Conservation (phyloP, 371 early-diverging fungal genomes). For the Coemansia sp. region DNA sequence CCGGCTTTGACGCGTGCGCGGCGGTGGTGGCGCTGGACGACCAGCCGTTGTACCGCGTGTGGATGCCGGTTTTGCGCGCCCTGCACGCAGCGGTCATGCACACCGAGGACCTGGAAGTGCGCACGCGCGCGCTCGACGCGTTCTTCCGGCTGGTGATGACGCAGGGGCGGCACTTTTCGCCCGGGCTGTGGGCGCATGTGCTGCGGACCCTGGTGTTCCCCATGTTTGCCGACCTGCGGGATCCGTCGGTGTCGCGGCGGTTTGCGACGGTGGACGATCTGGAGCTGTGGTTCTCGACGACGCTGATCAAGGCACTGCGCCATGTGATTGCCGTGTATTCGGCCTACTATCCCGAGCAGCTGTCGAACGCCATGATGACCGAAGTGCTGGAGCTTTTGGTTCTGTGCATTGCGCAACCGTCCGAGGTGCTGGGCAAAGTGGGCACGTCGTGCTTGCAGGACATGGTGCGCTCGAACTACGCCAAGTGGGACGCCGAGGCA, state of each 20-base stretch:
- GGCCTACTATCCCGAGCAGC: constrained; percentile 66
- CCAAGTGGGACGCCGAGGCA: constrained; percentile 62
- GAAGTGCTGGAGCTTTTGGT: constrained; percentile 76
- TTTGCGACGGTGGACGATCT: constrained; percentile 66
- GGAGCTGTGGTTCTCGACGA: constrained; percentile 71
- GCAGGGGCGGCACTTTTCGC: constrained; percentile 67
- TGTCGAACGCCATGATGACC: constrained; percentile 69
- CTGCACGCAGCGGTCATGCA: constrained; percentile 86
- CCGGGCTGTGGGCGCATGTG: constrained; percentile 67
- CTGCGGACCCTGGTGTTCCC: constrained; percentile 84
- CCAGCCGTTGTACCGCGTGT: constrained; percentile 69
- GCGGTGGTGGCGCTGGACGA: constrained; percentile 48
- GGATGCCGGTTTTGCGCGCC: constrained; percentile 85
- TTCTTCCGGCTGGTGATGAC: constrained; percentile 78
- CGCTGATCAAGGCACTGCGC: constrained; percentile 84
- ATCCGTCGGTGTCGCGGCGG: constrained; percentile 45
- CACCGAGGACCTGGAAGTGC: constrained; percentile 85
- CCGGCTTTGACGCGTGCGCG: background rate
- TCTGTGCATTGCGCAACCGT: constrained; percentile 86
- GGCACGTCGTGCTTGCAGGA: constrained; percentile 90
- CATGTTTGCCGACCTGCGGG: constrained; percentile 78
- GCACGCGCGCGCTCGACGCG: constrained; percentile 79
- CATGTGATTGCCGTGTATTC: constrained; percentile 85
- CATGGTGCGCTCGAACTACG: constrained; percentile 76
- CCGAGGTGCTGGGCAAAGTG: constrained; percentile 87